phyloP scores from a whole-genome alignment of 31 red algal species.

The Odonthalia washingtoniensis region DNA sequence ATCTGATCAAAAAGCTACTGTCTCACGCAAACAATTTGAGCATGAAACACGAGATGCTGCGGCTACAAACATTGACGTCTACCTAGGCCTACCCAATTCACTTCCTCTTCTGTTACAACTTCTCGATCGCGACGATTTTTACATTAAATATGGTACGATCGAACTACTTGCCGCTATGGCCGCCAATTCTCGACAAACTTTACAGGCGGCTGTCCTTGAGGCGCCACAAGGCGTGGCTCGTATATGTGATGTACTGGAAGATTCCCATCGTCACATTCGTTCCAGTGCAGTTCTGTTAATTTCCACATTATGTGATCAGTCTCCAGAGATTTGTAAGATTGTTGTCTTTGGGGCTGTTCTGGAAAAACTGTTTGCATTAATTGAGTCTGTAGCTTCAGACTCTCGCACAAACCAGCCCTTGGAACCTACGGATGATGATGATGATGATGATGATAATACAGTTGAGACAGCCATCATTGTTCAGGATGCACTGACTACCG shows the following conservation, averaged over 20 bases:
- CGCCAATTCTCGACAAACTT: conserved; percentile 52
- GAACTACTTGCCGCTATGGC: conserved; percentile 89
- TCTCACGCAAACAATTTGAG: conserved; percentile 25
- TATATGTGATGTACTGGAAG: conserved; percentile 86
- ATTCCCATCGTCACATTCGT: conserved; percentile 77
- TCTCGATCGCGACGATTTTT: conserved; percentile 83
- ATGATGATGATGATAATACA: conserved; percentile 49
- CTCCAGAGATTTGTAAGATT: conserved; percentile 90
- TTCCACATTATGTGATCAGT: conserved; percentile 69
- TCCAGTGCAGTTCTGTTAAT: conserved; percentile 81
- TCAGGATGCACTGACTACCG: conserved; percentile 76
- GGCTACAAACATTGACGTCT: conserved; percentile 54
- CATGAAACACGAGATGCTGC: conserved; percentile 32
- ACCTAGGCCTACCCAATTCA: conserved; percentile 58
- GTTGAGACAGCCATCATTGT: conserved; percentile 68
- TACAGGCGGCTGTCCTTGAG: conserved; percentile 72
- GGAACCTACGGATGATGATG: conserved; percentile 30
- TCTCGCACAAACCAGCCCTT: neutral
- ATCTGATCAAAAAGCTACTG: neutral
- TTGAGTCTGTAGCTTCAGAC: conserved; percentile 53
- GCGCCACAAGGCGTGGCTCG: conserved; percentile 72
- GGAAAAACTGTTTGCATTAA: conserved; percentile 80
- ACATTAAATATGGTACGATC: conserved; percentile 84
- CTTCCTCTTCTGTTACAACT: conserved; percentile 71
- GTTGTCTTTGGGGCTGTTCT: conserved; percentile 88